Percentiles rank a stretch among this genome's conserved stretches.
These are phyloP conservation scores for Arbutus unedo DNA, from an alignment of 148 eudicot genomes.

Conservation along the genomic window DNA sequence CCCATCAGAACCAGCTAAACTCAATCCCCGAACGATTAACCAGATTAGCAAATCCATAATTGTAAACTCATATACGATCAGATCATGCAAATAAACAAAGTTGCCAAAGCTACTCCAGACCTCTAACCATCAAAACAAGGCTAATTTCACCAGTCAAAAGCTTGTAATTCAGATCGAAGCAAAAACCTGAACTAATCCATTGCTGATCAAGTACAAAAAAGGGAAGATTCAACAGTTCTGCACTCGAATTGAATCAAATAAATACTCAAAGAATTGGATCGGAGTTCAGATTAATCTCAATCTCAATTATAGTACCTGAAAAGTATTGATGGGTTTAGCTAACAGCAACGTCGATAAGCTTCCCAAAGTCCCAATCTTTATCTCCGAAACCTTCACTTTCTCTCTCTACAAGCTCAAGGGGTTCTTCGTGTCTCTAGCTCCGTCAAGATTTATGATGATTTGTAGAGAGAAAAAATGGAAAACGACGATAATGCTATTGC, in stretches of 20 bases:
- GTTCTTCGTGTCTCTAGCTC: background rate
- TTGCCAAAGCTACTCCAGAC: background rate
- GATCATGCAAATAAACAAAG: constrained; percentile 1
- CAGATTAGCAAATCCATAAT: background rate
- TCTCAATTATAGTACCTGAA: background rate
- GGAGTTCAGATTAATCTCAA: background rate
- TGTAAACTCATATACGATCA: background rate
- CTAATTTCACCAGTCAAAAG: background rate
- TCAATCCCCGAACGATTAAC: background rate
- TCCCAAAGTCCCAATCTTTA: background rate
- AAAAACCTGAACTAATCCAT: background rate
- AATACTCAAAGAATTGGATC: background rate
- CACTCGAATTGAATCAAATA: background rate
- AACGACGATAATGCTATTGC: background rate
- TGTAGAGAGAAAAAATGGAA: no score
- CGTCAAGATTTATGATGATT: background rate
- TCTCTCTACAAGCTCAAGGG: background rate
- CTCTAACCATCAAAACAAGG: background rate
- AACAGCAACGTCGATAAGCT: no score
- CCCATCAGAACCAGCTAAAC: background rate
- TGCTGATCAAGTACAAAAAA: background rate
- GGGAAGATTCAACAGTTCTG: background rate
- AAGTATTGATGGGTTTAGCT: background rate
- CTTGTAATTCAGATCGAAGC: background rate
- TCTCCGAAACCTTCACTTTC: background rate